Base-by-base conservation (phyloP, 345 rosid species). In the Dipteronia sinensis region DNA sequence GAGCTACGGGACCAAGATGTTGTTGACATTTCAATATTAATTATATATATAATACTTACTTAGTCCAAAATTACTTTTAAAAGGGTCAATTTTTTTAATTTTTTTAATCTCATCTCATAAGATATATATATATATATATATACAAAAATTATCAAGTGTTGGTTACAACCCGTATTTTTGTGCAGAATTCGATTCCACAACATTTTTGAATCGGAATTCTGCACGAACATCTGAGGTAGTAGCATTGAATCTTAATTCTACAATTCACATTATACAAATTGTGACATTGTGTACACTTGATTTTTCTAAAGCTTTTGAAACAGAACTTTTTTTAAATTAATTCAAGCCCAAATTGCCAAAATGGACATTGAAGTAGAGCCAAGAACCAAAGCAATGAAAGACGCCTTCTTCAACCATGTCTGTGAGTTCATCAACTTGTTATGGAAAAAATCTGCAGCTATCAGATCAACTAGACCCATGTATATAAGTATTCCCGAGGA, bases 381-480 rank as follows among this genome's bases (percentile, higher is more conserved):
- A 7, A 92, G 83, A 58, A 76, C 66, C 40, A 95, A 81, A 40
- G 95, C 92, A 59, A 95, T 29, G 58, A 84, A 95, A 59, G 96
- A 95, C 2, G 83, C 80, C 81, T 95, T 93, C 90, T 92, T 95
- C 81, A 95, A 73, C 87, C 86, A 80, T 7, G 65, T 76, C 23
- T 80, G 75, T 1, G 98, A 93, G 59, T 77, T 81, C 87, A 93
- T 89, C 85, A 93, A 69, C 90, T 93, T 93, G 93, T 91, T 92
- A 46, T 95, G 98, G 85, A 95, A 93, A 80, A 95, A 95, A 69
- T 95, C 99, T 20, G 78, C 77, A 2, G 99, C 96, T 22, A 95
- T 85, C 17, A 95, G 97, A 84, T 95, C 99, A 51, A 95, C 99
- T 0, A 95, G 89, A 8, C 94, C 97, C 99, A 95, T 95, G 90